These are phyloP conservation scores for Chlorociboria aeruginascens DNA, from an alignment of 495 filamentous ascomycete genomes.

Conservation along the genomic window DNA sequence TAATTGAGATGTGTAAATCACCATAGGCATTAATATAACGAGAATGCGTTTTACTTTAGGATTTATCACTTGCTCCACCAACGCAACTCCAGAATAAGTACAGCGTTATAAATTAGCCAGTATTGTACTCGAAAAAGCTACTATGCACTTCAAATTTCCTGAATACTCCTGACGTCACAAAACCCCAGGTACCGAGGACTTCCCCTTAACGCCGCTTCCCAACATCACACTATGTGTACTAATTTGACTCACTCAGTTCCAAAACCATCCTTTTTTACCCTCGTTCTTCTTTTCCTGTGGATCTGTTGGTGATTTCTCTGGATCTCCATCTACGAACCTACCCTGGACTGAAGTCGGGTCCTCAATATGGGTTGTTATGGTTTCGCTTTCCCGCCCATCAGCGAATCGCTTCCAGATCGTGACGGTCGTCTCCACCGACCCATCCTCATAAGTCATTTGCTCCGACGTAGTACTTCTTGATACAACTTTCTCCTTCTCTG, in stretches of 20 bases:
- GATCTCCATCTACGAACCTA: not conserved
- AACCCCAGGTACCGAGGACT: too few species aligned
- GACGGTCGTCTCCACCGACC: slow-evolving; percentile 47
- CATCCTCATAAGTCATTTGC: slow-evolving; percentile 41
- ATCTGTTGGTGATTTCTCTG: not conserved
- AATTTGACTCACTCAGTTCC: not conserved
- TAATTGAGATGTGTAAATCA: too few species aligned
- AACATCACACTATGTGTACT: too few species aligned
- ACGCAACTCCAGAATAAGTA: too few species aligned
- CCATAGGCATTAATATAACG: too few species aligned
- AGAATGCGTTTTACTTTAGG: too few species aligned
- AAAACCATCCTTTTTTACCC: not conserved
- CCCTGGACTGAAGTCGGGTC: not conserved
- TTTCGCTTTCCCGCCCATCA: slow-evolving; percentile 50
- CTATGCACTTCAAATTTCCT: too few species aligned
- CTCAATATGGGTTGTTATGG: slow-evolving; percentile 24
- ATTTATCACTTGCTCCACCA: too few species aligned
- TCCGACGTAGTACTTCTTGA: slow-evolving; percentile 48
- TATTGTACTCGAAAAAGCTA: too few species aligned
- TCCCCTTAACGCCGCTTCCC: too few species aligned
- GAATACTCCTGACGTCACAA: too few species aligned
- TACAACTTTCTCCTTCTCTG: slow-evolving; percentile 25
- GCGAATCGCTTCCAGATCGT: slow-evolving; percentile 47
- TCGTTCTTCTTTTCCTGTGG: not conserved
- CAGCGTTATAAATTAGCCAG: too few species aligned